Conservation (phyloP, 169 alveolate species). For the Plasmodium yoelii region DNA sequence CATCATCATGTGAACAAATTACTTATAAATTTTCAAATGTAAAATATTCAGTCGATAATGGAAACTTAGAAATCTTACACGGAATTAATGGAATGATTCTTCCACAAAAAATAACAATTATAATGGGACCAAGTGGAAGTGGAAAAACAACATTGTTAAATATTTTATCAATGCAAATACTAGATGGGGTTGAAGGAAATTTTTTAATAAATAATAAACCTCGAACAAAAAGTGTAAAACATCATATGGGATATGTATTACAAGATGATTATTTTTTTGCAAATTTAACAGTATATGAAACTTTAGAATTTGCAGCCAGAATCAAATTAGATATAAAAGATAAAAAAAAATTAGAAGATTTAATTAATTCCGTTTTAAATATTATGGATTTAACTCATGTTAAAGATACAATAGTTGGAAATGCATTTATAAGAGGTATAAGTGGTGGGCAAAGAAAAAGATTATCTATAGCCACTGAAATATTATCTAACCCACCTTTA, state of each 20-base stretch:
- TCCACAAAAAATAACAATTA: constrained; percentile 73
- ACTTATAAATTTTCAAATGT: constrained; percentile 59
- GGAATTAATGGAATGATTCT: constrained; percentile 46
- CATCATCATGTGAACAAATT: constrained; percentile 16
- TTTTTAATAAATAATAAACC: constrained; percentile 30
- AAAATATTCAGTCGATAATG: constrained; percentile 46
- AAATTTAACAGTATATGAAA: constrained; percentile 78
- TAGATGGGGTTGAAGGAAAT: constrained; percentile 51
- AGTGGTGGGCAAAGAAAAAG: constrained; percentile 90
- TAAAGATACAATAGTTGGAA: constrained; percentile 81
- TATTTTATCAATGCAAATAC: constrained; percentile 77
- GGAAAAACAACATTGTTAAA: constrained; percentile 86
- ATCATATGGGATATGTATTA: constrained; percentile 72
- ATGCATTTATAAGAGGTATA: constrained; percentile 81
- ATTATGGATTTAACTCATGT: constrained; percentile 81
- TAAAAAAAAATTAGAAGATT: constrained; percentile 72
- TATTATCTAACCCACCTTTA: constrained; percentile 87
- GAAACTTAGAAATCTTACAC: constrained; percentile 53
- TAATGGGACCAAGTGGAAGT: constrained; percentile 86
- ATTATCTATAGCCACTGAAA: constrained; percentile 89
- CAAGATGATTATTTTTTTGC: constrained; percentile 81
- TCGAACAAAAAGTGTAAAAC: constrained; percentile 41
- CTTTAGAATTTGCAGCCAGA: constrained; percentile 80
- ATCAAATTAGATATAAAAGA: constrained; percentile 78
- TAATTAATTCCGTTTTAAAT: constrained; percentile 77